A percentile compares a stretch with the other conserved stretches of the same genome.
phyloP scores from a whole-genome alignment of 192 early-diverging fungal genomes.

The Neocallimastix lanati region DNA sequence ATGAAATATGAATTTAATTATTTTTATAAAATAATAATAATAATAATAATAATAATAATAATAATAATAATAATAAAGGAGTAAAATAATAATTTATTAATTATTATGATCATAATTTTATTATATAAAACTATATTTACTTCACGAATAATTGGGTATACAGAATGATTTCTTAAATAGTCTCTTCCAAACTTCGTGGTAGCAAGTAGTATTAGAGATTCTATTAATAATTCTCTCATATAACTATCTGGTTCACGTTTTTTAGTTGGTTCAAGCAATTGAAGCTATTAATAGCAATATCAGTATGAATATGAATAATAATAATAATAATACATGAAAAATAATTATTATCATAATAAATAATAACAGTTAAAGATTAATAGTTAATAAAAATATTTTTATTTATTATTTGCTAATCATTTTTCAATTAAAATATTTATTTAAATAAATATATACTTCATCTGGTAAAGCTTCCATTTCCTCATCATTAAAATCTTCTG shows the following conservation, averaged over 20 bases:
- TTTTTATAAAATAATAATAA: too few species aligned
- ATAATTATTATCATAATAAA: too few species aligned
- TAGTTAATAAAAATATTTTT: too few species aligned
- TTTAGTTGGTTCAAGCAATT: constrained; percentile 4
- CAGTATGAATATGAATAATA: background rate
- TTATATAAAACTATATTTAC: constrained; percentile 6
- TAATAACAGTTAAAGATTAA: too few species aligned
- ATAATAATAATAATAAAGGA: too few species aligned
- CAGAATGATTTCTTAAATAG: constrained; percentile 56
- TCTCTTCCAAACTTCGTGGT: constrained; percentile 56
- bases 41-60: too few species aligned
- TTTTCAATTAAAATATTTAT: too few species aligned
- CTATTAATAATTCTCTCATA: constrained; percentile 54
- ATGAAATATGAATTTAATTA: too few species aligned
- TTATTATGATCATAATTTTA: too few species aligned
- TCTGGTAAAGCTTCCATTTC: constrained; percentile 87
- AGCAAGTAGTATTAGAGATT: constrained; percentile 63
- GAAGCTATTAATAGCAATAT: background rate
- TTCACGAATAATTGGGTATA: constrained; percentile 72
- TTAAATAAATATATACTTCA: constrained; percentile 51
- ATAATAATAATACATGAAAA: too few species aligned
- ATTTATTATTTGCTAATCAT: too few species aligned
- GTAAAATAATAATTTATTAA: too few species aligned
- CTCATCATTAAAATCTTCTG: constrained; percentile 81
- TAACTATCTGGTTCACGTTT: constrained; percentile 60